Evolutionary conservation across 352 stramenopile species (phyloP).

Genomic region (Globisporangium cederbergense): DNA sequence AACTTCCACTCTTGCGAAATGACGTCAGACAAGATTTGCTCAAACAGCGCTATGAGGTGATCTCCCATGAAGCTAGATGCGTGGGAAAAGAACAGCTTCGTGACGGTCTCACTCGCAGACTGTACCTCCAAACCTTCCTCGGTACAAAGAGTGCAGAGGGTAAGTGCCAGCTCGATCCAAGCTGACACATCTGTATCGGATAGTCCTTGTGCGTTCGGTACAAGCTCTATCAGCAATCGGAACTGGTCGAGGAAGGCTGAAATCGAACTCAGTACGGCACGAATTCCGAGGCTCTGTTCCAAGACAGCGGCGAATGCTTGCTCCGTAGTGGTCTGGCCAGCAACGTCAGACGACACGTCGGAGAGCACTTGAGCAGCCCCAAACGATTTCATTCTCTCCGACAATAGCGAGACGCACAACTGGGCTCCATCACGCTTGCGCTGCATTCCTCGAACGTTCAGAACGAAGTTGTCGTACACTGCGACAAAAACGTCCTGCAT

Average conservation of each 20-base stretch:
- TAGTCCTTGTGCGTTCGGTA: background rate
- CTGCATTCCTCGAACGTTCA: conserved; percentile 25
- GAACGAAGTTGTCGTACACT: conserved; percentile 33
- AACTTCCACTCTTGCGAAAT: conserved; percentile 51
- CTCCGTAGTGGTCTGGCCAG: background rate
- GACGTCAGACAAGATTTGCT: conserved; percentile 27
- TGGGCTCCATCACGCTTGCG: conserved; percentile 4
- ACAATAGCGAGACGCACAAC: background rate
- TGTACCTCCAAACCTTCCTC: background rate
- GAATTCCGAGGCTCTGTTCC: conserved; percentile 11
- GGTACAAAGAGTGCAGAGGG: background rate
- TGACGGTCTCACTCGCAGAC: background rate
- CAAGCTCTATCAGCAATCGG: conserved; percentile 11
- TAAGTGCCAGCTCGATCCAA: conserved; percentile 10
- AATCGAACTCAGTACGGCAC: conserved; percentile 22
- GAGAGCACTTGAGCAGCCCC: conserved; percentile 1
- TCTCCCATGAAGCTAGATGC: conserved; percentile 14
- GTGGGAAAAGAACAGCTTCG: conserved; percentile 2
- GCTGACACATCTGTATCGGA: background rate
- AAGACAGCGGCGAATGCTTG: conserved; percentile 7
- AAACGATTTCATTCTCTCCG: background rate
- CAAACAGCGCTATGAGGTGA: conserved; percentile 13
- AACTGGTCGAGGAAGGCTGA: conserved; percentile 24
- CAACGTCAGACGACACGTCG: background rate
- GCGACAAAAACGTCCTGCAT: conserved; percentile 22